Evolutionary conservation across 352 stramenopile genomes (phyloP).

Genomic region (Pythium oligandrum): DNA sequence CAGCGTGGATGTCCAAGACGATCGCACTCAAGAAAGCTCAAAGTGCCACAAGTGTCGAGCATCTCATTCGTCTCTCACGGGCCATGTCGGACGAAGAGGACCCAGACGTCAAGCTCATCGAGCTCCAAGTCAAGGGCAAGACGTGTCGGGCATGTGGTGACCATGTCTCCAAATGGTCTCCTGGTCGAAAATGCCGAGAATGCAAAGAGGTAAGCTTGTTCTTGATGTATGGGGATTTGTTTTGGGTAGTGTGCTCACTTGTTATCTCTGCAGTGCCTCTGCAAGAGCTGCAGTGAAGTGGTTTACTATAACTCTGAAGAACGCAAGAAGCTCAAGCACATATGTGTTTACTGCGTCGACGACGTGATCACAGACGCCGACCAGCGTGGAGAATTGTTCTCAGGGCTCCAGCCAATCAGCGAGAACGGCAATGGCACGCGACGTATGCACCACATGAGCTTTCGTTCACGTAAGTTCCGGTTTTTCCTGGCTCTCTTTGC

Average conservation of each 20-base stretch:
- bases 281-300: slow-evolving; percentile 57
- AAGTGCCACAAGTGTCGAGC: slow-evolving; percentile 54
- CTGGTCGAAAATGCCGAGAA: slow-evolving; percentile 43
- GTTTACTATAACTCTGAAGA: slow-evolving; percentile 59
- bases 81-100: slow-evolving; percentile 48
- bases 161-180: slow-evolving; percentile 39
- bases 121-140: slow-evolving; percentile 28
- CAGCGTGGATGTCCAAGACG: slow-evolving; percentile 62
- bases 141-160: slow-evolving; percentile 43
- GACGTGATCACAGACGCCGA: slow-evolving; percentile 16
- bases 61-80: slow-evolving; percentile 53
- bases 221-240: not conserved
- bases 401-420: slow-evolving; percentile 13
- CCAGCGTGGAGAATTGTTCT: slow-evolving; percentile 10
- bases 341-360: slow-evolving; percentile 61
- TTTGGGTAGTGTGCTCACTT: slow-evolving; percentile 2
- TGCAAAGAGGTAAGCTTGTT: slow-evolving; percentile 42
- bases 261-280: slow-evolving; percentile 20
- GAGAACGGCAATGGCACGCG: slow-evolving; percentile 13
- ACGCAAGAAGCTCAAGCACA: slow-evolving; percentile 62
- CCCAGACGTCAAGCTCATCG: slow-evolving; percentile 30
- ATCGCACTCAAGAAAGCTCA: slow-evolving; percentile 50
- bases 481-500: not conserved
- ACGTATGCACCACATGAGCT: slow-evolving; percentile 23
- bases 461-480: slow-evolving; percentile 16